phyloP scores from a whole-genome alignment of 768 basidiomycete species.

The Leucocoprinus birnbaumii region DNA sequence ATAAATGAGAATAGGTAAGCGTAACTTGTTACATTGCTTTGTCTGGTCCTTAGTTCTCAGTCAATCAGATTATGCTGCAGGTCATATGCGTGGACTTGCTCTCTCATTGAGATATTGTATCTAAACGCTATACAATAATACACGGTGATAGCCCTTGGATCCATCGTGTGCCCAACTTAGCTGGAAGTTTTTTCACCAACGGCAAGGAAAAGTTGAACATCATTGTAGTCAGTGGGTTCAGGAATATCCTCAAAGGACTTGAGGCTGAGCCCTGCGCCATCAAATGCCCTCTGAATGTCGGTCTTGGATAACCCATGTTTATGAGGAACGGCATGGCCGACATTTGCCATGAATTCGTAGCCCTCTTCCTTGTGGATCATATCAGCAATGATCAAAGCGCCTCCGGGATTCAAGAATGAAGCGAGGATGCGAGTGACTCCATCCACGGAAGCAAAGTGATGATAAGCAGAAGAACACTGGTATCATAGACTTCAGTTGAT shows the following conservation, averaged over 20 bases:
- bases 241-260: conserved; percentile 36
- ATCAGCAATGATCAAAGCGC: conserved; percentile 58
- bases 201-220: conserved; percentile 53
- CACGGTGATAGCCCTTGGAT: no score
- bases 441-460: conserved; percentile 55
- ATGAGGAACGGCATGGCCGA: conserved; percentile 52
- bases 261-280: conserved; percentile 46
- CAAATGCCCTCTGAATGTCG: conserved; percentile 48
- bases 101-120: no score
- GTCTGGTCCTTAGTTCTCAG: no score
- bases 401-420: conserved; percentile 59
- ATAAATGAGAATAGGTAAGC: no score
- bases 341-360: conserved; percentile 20
- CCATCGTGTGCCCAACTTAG: not conserved
- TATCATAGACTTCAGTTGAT: no score
- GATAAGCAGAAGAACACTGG: conserved; percentile 65
- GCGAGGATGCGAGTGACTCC: conserved; percentile 51
- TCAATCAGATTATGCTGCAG: no score
- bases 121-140: no score
- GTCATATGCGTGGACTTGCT: no score
- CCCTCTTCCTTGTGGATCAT: conserved; percentile 19
- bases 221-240: conserved; percentile 27
- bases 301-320: conserved; percentile 28
- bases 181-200: conserved; percentile 36
- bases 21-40: no score